Base-by-base conservation (phyloP, 495 filamentous ascomycete species). In the Jackrogersella minutella region DNA sequence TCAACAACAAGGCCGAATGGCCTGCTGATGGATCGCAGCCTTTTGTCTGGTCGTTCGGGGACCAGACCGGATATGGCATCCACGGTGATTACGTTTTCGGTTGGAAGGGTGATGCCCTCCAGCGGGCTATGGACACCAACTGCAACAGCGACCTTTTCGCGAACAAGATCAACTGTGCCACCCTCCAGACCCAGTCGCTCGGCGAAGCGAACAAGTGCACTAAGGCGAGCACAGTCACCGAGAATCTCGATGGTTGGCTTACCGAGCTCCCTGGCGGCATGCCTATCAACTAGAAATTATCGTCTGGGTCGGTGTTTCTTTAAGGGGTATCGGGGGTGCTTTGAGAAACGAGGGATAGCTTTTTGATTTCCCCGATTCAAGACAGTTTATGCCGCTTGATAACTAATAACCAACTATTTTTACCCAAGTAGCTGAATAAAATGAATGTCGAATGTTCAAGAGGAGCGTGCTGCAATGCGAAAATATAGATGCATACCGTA, bases 51-150 rank as follows among this genome's bases (percentile, higher is more conserved):
- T 73, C 67, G 3, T 77, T 78, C 36, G 69, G 74, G 5, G 82
- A 85, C 63, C 62, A 75, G 19, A 74, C 62, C 13, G 78, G 78
- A 6, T 81, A 77, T 69, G 73, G 75, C 1, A 76, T 72, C 40
- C 78, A 81, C 58, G 78, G 71, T 11, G 78, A 80, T 66, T 81
- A 81, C 63, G 69, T 81, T 1, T 81, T 81, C 62, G 78, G 78
- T 13, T 81, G 79, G 77, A 79, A 80, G 66, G 78, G 76, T 41
- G 73, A 78, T 59, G 75, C 76, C 3, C 72, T 81, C 14, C 79
- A 78, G 62, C 70, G 74, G 13, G 74, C 74, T 14, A 69, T 80
- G 69, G 74, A 81, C 64, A 71, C 76, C 62, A 70, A 70, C 63
- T 80, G 78, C 70, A 78, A 75, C 65, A 62, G 60, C 17, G 77